Evolutionary conservation across 495 filamentous ascomycete genomes (phyloP), one percentile per base, ranked within the genome.

Genomic region (Daldinia caldariorum): DNA sequence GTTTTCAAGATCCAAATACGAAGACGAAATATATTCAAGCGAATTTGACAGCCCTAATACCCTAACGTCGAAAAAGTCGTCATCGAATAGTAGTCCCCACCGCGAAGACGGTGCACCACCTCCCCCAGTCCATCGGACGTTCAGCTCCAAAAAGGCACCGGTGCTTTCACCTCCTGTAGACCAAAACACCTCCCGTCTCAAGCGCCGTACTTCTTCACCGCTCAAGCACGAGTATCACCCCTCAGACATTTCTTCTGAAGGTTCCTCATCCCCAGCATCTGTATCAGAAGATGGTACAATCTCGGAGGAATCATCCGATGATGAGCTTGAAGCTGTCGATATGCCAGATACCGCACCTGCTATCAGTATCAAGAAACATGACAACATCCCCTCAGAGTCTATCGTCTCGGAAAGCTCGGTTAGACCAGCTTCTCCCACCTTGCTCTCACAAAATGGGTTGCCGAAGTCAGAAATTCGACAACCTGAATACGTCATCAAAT

Each of bases 161-260:
- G 75, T 81, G 50, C 85, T 84, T 41, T 78, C 80, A 37, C 87
- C 86, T 37, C 81, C 86, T 4, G 80, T 87, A 60, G 84, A 80
- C 53, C 78, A 69, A 50, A 74, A 75, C 66, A 69, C 72, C 5
- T 51, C 75, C 26, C 82, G 80, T 29, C 77, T 85, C 10, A 90
- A 86, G 72, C 85, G 94, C 32, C 87, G 92, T 6, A 91, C 89
- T 29, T 98, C 96, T 4, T 98, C 96, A 8, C 96, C 96, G 8
- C 83, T 99, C 63, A 99, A 99, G 79, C 95, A 97, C 73, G 94
- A 99, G 81, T 99, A 97, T 73, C 91, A 93, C 69, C 96, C 96
- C 2, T 98, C 95, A 0, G 94, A 92, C 43, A 88, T 78, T 0
- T 83, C 82, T 1, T 84, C 83, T 0, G 79, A 80, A 18, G 79